Conservation (phyloP, 2,329 filamentous ascomycete species). For the Didymellaceae sp. region DNA sequence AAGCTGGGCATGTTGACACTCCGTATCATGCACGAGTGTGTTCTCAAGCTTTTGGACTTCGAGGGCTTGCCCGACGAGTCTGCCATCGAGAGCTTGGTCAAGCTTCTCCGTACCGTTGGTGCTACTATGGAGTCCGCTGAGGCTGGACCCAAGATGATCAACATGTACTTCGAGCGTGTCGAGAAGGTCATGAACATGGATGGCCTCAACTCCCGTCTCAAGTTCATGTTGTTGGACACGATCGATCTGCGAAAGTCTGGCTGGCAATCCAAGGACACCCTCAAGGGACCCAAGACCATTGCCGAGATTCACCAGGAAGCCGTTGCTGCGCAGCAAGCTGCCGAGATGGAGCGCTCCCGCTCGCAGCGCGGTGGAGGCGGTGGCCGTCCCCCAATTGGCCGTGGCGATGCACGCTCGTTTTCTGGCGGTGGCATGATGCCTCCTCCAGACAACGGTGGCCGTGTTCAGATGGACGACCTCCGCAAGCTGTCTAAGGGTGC, state of each 20-base stretch:
- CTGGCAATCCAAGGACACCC: slow-evolving; percentile 86
- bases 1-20: slow-evolving; percentile 98
- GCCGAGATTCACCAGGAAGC: slow-evolving; percentile 88
- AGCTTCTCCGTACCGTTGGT: slow-evolving; percentile 91
- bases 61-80: slow-evolving; percentile 92
- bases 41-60: slow-evolving; percentile 95
- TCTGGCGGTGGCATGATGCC: slow-evolving; percentile 73
- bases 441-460: slow-evolving; percentile 75
- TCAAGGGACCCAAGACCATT: slow-evolving; percentile 97
- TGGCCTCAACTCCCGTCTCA: slow-evolving; percentile 79
- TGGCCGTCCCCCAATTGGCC: slow-evolving; percentile 75
- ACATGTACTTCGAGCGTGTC: slow-evolving; percentile 92
- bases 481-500: slow-evolving; percentile 74
- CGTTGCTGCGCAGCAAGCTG: slow-evolving; percentile 78
- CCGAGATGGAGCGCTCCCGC: slow-evolving; percentile 68
- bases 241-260: slow-evolving; percentile 77
- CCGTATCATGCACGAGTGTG: slow-evolving; percentile 99
- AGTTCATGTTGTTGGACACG: slow-evolving; percentile 97
- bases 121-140: slow-evolving; percentile 79
- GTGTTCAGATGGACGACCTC: slow-evolving; percentile 89
- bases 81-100: slow-evolving; percentile 93
- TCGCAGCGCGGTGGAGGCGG: slow-evolving; percentile 72
- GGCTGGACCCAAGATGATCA: slow-evolving; percentile 85
- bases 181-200: slow-evolving; percentile 79
- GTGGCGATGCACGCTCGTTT: slow-evolving; percentile 87